A percentile compares a stretch with the other conserved stretches of the same genome.
Evolutionary conservation across 1,284 basidiomycete genomes (phyloP).

Genomic region (Cronartium quercuum): DNA sequence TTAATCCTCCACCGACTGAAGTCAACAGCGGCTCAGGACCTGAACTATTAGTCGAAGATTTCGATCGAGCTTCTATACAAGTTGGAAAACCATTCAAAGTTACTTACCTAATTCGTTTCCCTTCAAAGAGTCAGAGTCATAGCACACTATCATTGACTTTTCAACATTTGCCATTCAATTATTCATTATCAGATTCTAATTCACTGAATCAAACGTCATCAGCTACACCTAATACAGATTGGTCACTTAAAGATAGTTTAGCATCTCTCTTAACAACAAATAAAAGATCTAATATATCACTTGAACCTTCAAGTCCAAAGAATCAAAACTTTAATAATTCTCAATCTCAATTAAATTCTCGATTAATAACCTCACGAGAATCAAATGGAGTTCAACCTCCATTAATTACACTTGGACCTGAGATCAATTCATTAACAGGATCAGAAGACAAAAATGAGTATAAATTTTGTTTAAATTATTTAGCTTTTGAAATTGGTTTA

Average conservation of each 20-base stretch:
- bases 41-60: not conserved
- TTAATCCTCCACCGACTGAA: not conserved
- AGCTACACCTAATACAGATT: not conserved
- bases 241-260: not conserved
- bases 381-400: too few relatives aligned
- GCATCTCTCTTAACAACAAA: not conserved
- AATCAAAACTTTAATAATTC: not conserved
- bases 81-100: not conserved
- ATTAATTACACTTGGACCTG: too few relatives aligned
- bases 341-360: too few relatives aligned
- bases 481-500: not conserved
- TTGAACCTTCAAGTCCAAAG: not conserved
- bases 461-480: not conserved
- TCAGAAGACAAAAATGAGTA: too few relatives aligned
- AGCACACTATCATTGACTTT: not conserved
- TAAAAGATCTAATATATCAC: not conserved
- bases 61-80: not conserved
- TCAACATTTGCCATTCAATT: not conserved
- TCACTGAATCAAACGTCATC: not conserved
- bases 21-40: not conserved
- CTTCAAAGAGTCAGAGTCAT: not conserved
- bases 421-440: too few relatives aligned
- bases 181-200: not conserved
- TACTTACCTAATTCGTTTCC: not conserved
- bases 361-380: too few relatives aligned